Evolutionary conservation across 495 filamentous ascomycete species (phyloP).

Genomic region (Hypoxylon intermedium): DNA sequence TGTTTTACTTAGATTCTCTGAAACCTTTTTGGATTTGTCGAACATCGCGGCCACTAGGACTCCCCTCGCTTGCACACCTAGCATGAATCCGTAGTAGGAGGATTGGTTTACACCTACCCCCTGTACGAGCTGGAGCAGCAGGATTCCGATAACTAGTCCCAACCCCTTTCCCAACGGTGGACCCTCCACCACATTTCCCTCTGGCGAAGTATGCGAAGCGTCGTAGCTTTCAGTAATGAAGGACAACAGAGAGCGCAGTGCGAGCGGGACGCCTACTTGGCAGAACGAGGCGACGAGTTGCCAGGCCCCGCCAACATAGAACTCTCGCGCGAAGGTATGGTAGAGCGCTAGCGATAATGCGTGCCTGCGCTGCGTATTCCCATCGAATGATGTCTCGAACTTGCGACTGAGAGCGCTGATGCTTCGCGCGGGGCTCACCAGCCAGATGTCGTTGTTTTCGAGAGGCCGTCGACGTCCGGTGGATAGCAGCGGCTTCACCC

Average conservation of each 20-base stretch:
- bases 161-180: conserved; percentile 65
- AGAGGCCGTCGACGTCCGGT: not conserved
- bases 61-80: conserved; percentile 67
- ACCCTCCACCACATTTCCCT: conserved; percentile 26
- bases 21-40: conserved; percentile 70
- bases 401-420: not conserved
- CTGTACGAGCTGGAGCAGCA: conserved; percentile 65
- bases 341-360: not conserved
- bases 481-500: not conserved
- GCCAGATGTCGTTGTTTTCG: conserved; percentile 1
- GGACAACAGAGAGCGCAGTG: conserved; percentile 65
- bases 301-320: conserved; percentile 71
- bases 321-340: conserved; percentile 35
- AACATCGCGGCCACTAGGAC: conserved; percentile 68
- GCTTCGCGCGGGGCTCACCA: not conserved
- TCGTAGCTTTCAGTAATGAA: conserved; percentile 69
- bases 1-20: conserved; percentile 46
- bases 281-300: conserved; percentile 64
- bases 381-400: not conserved
- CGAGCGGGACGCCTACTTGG: conserved; percentile 66
- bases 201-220: conserved; percentile 33
- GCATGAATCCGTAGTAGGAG: conserved; percentile 68
- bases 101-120: conserved; percentile 69
- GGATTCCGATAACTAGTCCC: conserved; percentile 68
- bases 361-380: not conserved